Percentiles rank a stretch among this genome's conserved stretches.
phyloP scores from a whole-genome alignment of 192 early-diverging fungal species.

The Chytriomyces sp. region DNA sequence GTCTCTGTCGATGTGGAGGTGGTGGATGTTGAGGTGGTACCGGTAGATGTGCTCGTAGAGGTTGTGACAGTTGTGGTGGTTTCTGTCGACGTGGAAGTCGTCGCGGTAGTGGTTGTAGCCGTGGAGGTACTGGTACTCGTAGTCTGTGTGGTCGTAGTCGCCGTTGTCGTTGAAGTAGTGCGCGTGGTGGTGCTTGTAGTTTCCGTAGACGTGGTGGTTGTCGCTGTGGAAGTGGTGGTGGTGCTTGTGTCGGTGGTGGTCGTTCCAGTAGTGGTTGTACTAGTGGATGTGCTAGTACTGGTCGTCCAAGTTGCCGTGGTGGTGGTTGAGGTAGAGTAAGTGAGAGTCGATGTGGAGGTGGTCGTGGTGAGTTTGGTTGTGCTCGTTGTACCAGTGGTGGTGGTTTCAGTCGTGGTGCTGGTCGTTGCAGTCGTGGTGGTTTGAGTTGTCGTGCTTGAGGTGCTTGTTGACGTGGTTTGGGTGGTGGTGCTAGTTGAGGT shows the following conservation, averaged over 20 bases:
- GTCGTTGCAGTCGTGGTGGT: not conserved
- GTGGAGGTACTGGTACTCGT: constrained; percentile 1
- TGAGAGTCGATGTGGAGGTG: not conserved
- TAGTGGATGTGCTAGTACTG: not conserved
- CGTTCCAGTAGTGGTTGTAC: not conserved
- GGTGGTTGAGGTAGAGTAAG: not conserved
- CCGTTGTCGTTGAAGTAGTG: not conserved
- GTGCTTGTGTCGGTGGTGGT: not conserved
- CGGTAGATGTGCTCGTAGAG: not conserved
- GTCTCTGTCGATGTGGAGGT: not conserved
- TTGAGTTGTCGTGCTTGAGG: not conserved
- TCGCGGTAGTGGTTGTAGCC: not conserved
- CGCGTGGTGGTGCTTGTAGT: not conserved
- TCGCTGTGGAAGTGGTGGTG: not conserved
- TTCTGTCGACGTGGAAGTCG: not conserved
- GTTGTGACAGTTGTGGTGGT: not conserved
- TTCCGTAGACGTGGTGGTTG: not conserved
- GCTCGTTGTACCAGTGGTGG: not conserved
- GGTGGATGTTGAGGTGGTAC: not conserved
- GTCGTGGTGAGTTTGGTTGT: not conserved
- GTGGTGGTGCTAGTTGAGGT: not conserved
- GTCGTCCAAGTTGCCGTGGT: not conserved
- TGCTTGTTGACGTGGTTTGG: not conserved
- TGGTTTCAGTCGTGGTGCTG: not conserved
- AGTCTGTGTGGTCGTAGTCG: not conserved